A percentile compares a stretch with the other conserved stretches of the same genome.
Evolutionary conservation across 2,329 filamentous ascomycete genomes (phyloP).

Genomic region (Penicillium hordei): DNA sequence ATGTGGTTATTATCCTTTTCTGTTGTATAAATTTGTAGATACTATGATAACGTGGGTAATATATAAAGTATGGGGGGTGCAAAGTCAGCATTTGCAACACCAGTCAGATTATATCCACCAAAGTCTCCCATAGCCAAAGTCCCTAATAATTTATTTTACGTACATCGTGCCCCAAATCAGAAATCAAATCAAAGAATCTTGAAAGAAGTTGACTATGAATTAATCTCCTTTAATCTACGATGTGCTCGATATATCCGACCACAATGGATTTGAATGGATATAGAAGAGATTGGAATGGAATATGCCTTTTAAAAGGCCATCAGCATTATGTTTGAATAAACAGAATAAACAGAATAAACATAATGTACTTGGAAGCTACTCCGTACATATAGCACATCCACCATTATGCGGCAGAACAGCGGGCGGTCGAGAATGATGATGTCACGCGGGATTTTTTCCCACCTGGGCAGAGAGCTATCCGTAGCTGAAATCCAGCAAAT

Average conservation of each 20-base stretch:
- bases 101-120: too few relatives aligned
- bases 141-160: neutral
- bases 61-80: neutral
- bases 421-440: constrained; percentile 8
- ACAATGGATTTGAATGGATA: neutral
- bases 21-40: too few relatives aligned
- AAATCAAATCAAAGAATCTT: neutral
- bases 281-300: too few relatives aligned
- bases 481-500: neutral
- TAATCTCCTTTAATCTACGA: too few relatives aligned
- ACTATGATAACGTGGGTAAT: neutral
- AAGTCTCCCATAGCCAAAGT: neutral
- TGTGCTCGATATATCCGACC: neutral
- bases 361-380: neutral
- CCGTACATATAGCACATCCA: neutral
- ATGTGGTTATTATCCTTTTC: neutral
- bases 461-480: neutral
- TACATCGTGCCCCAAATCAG: too few relatives aligned
- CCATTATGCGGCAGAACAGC: neutral
- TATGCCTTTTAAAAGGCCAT: neutral
- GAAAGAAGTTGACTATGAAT: too few relatives aligned
- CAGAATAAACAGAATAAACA: neutral
- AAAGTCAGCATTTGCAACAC: neutral
- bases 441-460: neutral
- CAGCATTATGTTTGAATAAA: neutral